These are phyloP conservation scores for Camelina laxa DNA, from an alignment of 345 rosid species.

Conservation along the genomic window DNA sequence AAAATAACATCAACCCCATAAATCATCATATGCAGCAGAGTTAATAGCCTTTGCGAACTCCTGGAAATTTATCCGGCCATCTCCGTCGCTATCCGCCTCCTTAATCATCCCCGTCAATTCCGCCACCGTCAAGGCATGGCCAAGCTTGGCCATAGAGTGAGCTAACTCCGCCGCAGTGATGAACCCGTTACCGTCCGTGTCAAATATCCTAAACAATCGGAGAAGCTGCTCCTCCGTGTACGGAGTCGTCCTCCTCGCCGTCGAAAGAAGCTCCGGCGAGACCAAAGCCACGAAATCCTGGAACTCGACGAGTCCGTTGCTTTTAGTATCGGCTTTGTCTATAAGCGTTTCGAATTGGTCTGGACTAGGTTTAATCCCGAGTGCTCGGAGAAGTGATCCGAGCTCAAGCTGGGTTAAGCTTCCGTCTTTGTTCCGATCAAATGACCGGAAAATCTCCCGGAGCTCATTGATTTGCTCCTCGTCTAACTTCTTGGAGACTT, in stretches of 20 bases:
- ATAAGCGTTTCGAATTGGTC: slow-evolving; percentile 74
- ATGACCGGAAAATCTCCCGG: slow-evolving; percentile 80
- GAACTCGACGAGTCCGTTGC: slow-evolving; percentile 88
- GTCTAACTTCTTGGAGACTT: slow-evolving; percentile 59
- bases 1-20: slow-evolving; percentile 57
- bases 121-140: slow-evolving; percentile 78
- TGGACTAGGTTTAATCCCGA: slow-evolving; percentile 72
- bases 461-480: slow-evolving; percentile 82
- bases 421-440: slow-evolving; percentile 86
- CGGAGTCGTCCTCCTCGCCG: slow-evolving; percentile 60
- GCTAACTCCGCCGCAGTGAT: slow-evolving; percentile 86
- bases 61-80: slow-evolving; percentile 78
- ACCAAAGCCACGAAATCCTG: slow-evolving; percentile 81
- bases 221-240: slow-evolving; percentile 75
- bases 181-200: slow-evolving; percentile 77
- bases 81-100: slow-evolving; percentile 95
- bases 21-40: slow-evolving; percentile 89
- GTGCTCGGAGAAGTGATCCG: slow-evolving; percentile 81
- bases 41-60: slow-evolving; percentile 82
- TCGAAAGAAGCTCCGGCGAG: slow-evolving; percentile 70
- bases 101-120: slow-evolving; percentile 93
- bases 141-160: slow-evolving; percentile 84
- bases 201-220: slow-evolving; percentile 72
- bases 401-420: slow-evolving; percentile 89
- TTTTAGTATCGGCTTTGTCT: slow-evolving; percentile 77